Evolutionary conservation across 1,284 basidiomycete genomes (phyloP), one percentile per base, ranked within the genome.

Genomic region (Bjerkandera adusta): DNA sequence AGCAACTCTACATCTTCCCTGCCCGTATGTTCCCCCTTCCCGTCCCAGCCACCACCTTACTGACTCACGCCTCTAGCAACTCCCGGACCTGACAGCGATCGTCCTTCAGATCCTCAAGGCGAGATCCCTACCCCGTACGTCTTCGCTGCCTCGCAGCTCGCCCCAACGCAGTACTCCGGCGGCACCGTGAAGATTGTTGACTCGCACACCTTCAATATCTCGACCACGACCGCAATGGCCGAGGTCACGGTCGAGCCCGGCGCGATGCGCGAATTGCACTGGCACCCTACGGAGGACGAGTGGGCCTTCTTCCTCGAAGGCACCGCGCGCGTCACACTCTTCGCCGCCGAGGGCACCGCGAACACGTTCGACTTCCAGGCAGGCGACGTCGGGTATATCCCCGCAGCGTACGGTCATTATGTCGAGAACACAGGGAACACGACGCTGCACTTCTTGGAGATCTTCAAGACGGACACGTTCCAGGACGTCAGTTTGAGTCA

Each of bases 281-380:
- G 85, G 84, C 85, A 87, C 60, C 83, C 84, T 6, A 85, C 80
- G 29, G 71, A 82, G 60, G 76, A 79, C 54, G 82, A 85, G 65
- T 85, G 82, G 81, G 75, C 69, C 47, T 82, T 76, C 65, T 81
- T 64, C 52, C 43, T 43, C n/a, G 67, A 73, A 51, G 85, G 85
- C 10, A 49, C 69, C 37, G 80, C 67, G n/a, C 79, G 85, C 20
- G 68, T 86, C 40, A 84, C 83, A 0, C 66, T 86, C 39, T 88
- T 87, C 57, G 84, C 81, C 2, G 67, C 79, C 1, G 68, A 72
- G 50, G 71, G 75, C 16, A 83, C 79, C 47, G 79, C 86, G 1
- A 65, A 80, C 39, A 89, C 86, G 0, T 89, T 83, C 62, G 75
- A 89, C 58, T 86, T 77, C 58, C 74, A 49, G 73, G 64, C 74